Conservation (phyloP, 495 filamentous ascomycete genomes). For the Neurospora cerealis region DNA sequence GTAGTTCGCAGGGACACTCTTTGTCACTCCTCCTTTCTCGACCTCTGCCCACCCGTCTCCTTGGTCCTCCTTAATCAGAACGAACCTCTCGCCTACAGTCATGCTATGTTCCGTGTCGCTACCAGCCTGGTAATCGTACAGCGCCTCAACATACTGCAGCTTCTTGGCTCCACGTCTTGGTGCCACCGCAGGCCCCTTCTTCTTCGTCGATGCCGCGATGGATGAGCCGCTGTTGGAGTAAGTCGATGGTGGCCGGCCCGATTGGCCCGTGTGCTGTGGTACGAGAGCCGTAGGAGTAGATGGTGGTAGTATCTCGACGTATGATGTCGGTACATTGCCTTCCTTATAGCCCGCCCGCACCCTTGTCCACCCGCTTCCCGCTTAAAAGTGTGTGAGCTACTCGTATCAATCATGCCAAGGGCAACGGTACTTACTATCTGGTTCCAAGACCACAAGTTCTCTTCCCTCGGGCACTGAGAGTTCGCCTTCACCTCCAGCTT, state of each 20-base stretch:
- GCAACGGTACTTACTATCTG: conserved; percentile 59
- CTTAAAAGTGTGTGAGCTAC: conserved; percentile 32
- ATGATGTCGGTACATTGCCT: conserved; percentile 80
- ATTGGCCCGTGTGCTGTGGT: conserved; percentile 42
- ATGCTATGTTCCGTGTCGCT: conserved; percentile 85
- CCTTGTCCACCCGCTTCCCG: conserved; percentile 85
- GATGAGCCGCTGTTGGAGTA: conserved; percentile 79
- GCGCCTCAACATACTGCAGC: conserved; percentile 82
- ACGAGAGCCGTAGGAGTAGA: conserved; percentile 45
- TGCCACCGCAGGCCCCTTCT: conserved; percentile 87
- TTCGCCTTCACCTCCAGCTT: conserved; percentile 70
- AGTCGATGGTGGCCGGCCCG: conserved; percentile 47
- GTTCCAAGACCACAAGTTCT: conserved; percentile 69
- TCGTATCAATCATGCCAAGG: not conserved
- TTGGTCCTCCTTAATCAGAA: conserved; percentile 69
- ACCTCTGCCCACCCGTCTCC: conserved; percentile 98
- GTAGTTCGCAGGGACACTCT: conserved; percentile 90
- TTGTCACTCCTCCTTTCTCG: conserved; percentile 79
- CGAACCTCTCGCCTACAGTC: conserved; percentile 83
- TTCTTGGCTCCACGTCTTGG: conserved; percentile 90
- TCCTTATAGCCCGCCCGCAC: conserved; percentile 58
- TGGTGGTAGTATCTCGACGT: conserved; percentile 37
- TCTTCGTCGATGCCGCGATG: conserved; percentile 49
- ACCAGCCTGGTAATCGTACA: conserved; percentile 85
- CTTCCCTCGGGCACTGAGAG: conserved; percentile 66